Evolutionary conservation across 148 eudicot species (phyloP).

Genomic region (Spergularia bocconei): DNA sequence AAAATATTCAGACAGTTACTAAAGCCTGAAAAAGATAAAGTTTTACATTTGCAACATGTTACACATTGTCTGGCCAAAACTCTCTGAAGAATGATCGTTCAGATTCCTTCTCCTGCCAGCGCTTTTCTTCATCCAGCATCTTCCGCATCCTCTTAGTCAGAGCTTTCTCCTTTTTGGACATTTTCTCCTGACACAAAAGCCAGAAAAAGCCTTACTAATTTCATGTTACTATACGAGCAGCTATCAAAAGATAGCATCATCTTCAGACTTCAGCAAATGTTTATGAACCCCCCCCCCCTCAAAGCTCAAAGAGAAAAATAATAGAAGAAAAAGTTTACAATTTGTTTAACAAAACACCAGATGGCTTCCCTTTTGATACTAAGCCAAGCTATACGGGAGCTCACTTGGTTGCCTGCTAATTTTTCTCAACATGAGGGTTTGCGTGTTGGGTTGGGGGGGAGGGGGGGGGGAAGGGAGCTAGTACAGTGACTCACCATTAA

Average conservation of each 20-base stretch:
- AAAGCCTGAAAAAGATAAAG: neutral
- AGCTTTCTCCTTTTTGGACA: conserved; percentile 47
- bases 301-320: neutral
- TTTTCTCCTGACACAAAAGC: conserved; percentile 41
- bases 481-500: too few species aligned
- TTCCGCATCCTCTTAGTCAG: conserved; percentile 64
- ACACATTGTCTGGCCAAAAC: conserved; percentile 96
- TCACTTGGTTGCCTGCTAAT: too few species aligned
- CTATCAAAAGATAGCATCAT: neutral
- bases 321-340: neutral
- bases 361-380: too few species aligned
- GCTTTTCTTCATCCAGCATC: conserved; percentile 49
- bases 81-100: conserved; percentile 80
- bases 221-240: neutral
- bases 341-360: neutral
- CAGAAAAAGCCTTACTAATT: neutral
- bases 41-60: conserved; percentile 16
- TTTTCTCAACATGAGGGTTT: too few species aligned
- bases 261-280: neutral
- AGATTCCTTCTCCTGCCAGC: conserved; percentile 70
- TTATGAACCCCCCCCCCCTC: neutral
- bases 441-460: too few species aligned
- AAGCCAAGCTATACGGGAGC: too few species aligned
- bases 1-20: neutral
- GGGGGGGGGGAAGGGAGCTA: too few species aligned